Base-by-base conservation (phyloP, 352 stramenopile genomes). In the Pythium oligandrum region DNA sequence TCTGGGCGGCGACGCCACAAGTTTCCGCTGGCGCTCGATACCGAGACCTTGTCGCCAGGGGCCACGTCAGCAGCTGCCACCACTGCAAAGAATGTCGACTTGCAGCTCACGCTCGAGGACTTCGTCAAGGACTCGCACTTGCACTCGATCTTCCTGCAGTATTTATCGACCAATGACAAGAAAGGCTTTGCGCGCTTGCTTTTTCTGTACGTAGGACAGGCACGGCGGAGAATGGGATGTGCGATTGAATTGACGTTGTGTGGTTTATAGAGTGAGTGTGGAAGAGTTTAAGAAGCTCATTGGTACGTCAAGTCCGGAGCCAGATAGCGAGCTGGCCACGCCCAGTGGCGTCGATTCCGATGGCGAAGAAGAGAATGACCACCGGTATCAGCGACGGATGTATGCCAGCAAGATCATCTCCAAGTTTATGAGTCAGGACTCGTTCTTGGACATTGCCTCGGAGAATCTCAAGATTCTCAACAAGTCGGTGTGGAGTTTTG, bases 221-320 rank as follows among this genome's bases (percentile, higher is more conserved):
- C 7, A n/a, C 17, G 34, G 44, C 44, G 17, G 17, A 26, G 17
- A 26, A 26, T 34, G 31, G 6, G 6, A 6, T 9, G 33, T 30
- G 26, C 39, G 5, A 35, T 51, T 8, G 17, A 49, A 7, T 58
- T 35, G 45, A 4, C 2, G 39, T 39, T 53, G 38, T 53, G 39
- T 56, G 9, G 54, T 1, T 3, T 12, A 11, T 42, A 85, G 74
- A 10, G 83, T 93, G 54, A 92, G 81, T 43, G 83, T 93, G 3
- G 83, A 93, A 30, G 83, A 93, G 61, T 93, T 92, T 68, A 93
- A 93, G 69, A 89, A 89, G 47, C 68, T 90, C 6, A 61, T 89
- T 8, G 45, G 61, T 36, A 47, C 43, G 6, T 36, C 46, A 38
- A 52, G 30, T 53, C 40, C 37, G 34, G 44, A 68, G 44, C 44